Evolutionary conservation across 2,329 filamentous ascomycete species (phyloP).

Genomic region (Alternaria dauci): DNA sequence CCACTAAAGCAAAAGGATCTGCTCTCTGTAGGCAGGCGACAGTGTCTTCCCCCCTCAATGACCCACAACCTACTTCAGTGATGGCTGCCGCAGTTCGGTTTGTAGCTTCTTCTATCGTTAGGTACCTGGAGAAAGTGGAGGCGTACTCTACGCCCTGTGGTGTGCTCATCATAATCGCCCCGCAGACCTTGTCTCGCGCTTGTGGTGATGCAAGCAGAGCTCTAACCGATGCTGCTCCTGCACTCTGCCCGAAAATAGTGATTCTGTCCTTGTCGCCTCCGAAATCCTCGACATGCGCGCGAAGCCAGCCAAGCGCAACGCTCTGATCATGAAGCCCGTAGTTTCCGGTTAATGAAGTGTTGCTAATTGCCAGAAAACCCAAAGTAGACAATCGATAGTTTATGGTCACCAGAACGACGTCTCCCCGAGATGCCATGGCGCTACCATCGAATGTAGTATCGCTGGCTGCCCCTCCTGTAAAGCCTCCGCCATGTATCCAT

Average conservation of each 20-base stretch:
- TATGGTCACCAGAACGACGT: slow-evolving; percentile 56
- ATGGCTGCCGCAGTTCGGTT: slow-evolving; percentile 32
- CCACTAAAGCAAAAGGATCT: slow-evolving; percentile 31
- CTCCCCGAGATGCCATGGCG: slow-evolving; percentile 56
- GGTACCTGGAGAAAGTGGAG: slow-evolving; percentile 34
- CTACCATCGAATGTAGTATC: slow-evolving; percentile 58
- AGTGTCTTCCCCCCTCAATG: slow-evolving; percentile 11
- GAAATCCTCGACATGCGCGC: slow-evolving; percentile 49
- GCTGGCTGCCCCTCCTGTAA: slow-evolving; percentile 53
- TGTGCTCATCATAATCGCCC: slow-evolving; percentile 53
- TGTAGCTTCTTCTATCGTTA: slow-evolving; percentile 34
- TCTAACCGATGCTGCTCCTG: slow-evolving; percentile 52
- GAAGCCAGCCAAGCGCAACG: slow-evolving; percentile 61
- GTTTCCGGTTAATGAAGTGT: slow-evolving; percentile 59
- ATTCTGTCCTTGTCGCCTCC: slow-evolving; percentile 48
- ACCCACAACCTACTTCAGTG: slow-evolving; percentile 34
- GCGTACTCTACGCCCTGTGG: slow-evolving; percentile 28
- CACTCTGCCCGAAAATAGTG: slow-evolving; percentile 52
- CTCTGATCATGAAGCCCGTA: slow-evolving; percentile 60
- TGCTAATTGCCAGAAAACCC: slow-evolving; percentile 47
- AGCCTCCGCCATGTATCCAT: slow-evolving; percentile 58
- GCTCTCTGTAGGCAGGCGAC: slow-evolving; percentile 37
- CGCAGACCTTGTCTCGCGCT: slow-evolving; percentile 58
- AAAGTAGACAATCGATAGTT: slow-evolving; percentile 54
- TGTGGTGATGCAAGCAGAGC: slow-evolving; percentile 60